A percentile compares a stretch with the other conserved stretches of the same genome.
These are phyloP conservation scores for Vitis hybrid DNA, from an alignment of 177 flowering plant species.

Conservation along the genomic window DNA sequence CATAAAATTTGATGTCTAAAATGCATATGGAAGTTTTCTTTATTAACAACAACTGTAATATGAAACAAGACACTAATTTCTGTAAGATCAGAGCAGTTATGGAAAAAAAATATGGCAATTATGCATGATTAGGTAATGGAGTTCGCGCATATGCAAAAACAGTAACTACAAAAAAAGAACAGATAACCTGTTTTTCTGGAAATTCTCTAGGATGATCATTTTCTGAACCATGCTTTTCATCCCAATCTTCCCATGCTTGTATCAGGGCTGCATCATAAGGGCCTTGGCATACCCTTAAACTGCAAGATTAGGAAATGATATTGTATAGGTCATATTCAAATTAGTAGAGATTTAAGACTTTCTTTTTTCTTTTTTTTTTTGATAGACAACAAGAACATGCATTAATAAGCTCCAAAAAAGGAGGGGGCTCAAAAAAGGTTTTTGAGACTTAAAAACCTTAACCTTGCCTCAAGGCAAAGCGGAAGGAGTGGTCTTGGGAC, in stretches of 20 bases:
- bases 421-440: no score
- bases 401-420: no score
- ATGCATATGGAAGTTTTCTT: no score
- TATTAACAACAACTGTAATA: neutral
- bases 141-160: neutral
- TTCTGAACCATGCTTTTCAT: conserved; percentile 70
- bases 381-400: no score
- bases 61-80: neutral
- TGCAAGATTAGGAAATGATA: conserved; percentile 19
- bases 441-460: no score
- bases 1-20: no score
- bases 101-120: neutral
- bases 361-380: no score
- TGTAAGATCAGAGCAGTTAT: no score
- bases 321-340: no score
- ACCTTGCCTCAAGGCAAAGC: no score
- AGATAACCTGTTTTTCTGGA: conserved; percentile 74
- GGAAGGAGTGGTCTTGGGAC: no score
- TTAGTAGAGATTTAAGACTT: no score
- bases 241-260: conserved; percentile 95
- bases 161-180: neutral
- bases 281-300: conserved; percentile 83
- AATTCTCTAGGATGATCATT: conserved; percentile 86
- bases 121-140: neutral
- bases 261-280: conserved; percentile 66